These are phyloP conservation scores for Picea abies DNA, from an alignment of 83 land plant genomes.

Conservation along the genomic window DNA sequence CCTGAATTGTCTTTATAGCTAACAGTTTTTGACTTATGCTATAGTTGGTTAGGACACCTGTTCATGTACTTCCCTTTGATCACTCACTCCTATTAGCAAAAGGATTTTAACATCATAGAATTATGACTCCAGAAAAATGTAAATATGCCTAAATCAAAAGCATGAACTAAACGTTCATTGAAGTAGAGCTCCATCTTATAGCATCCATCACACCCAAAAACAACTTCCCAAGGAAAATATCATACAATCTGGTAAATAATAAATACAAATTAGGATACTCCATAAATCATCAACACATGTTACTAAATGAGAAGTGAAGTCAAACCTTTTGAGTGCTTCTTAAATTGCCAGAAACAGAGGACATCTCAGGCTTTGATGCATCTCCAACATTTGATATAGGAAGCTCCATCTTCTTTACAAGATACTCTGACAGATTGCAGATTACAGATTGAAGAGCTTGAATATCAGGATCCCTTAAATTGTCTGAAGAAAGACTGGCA, in stretches of 20 bases:
- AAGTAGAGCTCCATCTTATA: no score
- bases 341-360: not conserved
- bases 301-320: not conserved
- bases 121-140: no score
- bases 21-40: no score
- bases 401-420: slow-evolving; percentile 4
- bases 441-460: slow-evolving; percentile 6
- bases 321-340: slow-evolving; percentile 3
- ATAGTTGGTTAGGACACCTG: no score
- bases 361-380: not conserved
- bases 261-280: not conserved
- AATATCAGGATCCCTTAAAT: not conserved
- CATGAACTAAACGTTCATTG: no score
- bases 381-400: no score
- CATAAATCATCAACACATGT: not conserved
- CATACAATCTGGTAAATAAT: not conserved
- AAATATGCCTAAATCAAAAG: no score
- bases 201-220: not conserved
- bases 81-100: no score
- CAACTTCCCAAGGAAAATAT: not conserved
- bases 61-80: no score
- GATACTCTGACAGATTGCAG: slow-evolving; percentile 3
- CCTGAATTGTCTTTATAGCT: no score
- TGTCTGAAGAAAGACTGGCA: not conserved
- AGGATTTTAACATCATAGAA: no score